A percentile compares a stretch with the other conserved stretches of the same genome.
Evolutionary conservation across 208 protist species (phyloP).

Genomic region (Trypanosoma melophagium): DNA sequence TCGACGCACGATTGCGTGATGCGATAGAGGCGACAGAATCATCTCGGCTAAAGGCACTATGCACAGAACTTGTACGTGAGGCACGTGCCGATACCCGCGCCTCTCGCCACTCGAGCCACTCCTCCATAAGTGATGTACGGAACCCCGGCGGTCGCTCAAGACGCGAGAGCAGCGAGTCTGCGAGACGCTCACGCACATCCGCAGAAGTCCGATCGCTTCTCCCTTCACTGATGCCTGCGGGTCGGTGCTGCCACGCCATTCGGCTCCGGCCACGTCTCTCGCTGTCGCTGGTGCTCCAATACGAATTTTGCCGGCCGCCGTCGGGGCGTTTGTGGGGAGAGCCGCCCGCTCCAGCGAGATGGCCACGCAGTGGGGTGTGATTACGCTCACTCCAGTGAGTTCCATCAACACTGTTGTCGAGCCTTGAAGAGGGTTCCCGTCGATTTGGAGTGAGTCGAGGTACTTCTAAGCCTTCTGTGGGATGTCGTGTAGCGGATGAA

Average conservation of each 20-base stretch:
- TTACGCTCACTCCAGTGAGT: no score
- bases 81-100: constrained; percentile 16
- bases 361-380: no score
- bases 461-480: constrained; percentile 9
- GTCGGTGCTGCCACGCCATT: constrained; percentile 8
- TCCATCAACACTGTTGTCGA: no score
- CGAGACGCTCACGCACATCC: constrained; percentile 36
- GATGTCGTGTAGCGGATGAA: constrained; percentile 21
- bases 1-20: constrained; percentile 47
- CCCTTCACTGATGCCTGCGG: no score
- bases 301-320: no score
- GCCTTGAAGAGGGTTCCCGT: neutral
- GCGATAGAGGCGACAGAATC: constrained; percentile 62
- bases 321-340: no score
- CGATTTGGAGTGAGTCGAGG: constrained; percentile 3
- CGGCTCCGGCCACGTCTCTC: no score
- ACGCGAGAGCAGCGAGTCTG: constrained; percentile 40
- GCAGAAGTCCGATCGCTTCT: neutral
- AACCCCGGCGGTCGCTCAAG: constrained; percentile 29
- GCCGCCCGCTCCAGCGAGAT: no score
- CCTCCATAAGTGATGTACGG: constrained; percentile 58
- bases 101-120: constrained; percentile 69
- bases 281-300: no score
- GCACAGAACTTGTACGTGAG: constrained; percentile 21
- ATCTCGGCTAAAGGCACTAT: constrained; percentile 48